phyloP scores from a whole-genome alignment of 805 yeast genomes.

The Kodamaea hsintzibuensis region DNA sequence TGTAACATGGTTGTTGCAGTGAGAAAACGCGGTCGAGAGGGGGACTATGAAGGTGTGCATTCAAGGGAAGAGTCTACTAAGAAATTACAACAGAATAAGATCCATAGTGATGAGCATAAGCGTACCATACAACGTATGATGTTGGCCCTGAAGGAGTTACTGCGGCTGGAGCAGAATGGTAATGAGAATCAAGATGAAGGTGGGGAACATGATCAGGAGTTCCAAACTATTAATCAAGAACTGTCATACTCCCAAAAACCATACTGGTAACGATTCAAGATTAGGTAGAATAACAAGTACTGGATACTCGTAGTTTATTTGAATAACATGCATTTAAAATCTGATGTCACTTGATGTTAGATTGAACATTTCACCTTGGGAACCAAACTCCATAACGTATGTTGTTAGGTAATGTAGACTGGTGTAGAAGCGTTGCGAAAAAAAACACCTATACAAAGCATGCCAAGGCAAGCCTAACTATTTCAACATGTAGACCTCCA shows the following conservation, averaged over 20 bases:
- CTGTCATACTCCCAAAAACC: constrained; percentile 14
- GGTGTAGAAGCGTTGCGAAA: no score
- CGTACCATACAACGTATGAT: constrained; percentile 34
- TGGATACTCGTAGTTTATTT: not conserved
- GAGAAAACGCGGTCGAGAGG: not conserved
- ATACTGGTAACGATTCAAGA: constrained; percentile 12
- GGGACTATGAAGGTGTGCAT: not conserved
- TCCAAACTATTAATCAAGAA: not conserved
- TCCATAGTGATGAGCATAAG: constrained; percentile 32
- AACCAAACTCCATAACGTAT: no score
- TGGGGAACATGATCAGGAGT: not conserved
- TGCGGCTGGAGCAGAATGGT: not conserved
- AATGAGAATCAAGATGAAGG: not conserved
- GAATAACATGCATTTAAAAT: not conserved
- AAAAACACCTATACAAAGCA: no score
- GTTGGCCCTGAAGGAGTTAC: constrained; percentile 22
- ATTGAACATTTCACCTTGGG: no score
- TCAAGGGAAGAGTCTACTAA: constrained; percentile 12
- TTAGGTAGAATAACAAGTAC: not conserved
- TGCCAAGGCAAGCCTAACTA: not conserved
- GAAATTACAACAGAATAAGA: constrained; percentile 23
- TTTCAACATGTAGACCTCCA: not conserved
- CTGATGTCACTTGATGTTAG: not conserved
- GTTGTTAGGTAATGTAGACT: no score
- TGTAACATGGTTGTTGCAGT: not conserved